Evolutionary conservation across 23 red algal genomes (phyloP).

Genomic region (Agarophyton chilense): DNA sequence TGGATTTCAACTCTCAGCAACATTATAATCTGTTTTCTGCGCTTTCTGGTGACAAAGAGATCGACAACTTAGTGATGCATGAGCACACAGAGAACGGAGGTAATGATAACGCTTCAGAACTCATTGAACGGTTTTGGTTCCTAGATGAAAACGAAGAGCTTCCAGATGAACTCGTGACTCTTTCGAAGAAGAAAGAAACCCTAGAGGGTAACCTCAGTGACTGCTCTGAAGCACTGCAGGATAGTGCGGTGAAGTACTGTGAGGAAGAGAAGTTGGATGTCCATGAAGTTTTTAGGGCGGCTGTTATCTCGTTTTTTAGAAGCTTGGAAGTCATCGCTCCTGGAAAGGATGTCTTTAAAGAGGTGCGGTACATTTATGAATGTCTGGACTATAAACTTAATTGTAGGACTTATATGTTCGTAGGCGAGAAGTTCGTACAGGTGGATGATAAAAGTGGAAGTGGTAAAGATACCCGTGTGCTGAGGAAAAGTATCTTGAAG

Average conservation of each 20-base stretch:
- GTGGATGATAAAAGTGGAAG: not conserved
- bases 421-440: not conserved
- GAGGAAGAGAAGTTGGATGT: no score
- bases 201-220: not conserved
- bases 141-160: not conserved
- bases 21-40: not conserved
- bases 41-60: not conserved
- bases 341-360: not conserved
- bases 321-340: not conserved
- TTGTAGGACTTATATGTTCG: not conserved
- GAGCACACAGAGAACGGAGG: no score
- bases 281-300: no score
- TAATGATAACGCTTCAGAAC: no score
- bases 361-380: not conserved
- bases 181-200: not conserved
- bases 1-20: not conserved
- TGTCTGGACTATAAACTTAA: not conserved
- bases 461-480: not conserved
- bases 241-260: no score
- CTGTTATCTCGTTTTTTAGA: not conserved
- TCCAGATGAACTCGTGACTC: not conserved
- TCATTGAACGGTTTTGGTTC: no score
- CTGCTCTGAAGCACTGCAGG: not conserved
- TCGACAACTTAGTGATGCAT: no score
- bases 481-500: not conserved